Conservation (phyloP, 2,329 filamentous ascomycete species). For the Pestalotiopsis sp. region DNA sequence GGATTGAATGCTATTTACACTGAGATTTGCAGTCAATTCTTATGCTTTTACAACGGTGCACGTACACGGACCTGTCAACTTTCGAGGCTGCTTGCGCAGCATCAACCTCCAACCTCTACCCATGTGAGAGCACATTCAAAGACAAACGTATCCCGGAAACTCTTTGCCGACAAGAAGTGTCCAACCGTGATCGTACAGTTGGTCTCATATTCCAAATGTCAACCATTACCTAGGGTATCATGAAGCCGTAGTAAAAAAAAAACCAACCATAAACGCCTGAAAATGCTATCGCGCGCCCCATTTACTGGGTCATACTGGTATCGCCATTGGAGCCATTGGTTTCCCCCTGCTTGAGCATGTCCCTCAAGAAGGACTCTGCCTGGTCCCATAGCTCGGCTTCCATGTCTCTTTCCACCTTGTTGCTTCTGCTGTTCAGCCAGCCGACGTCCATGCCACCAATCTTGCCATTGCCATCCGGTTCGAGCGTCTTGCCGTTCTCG, state of each 20-base stretch:
- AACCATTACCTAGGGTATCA: background rate
- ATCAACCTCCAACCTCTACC: background rate
- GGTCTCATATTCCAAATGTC: background rate
- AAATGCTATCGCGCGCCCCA: background rate
- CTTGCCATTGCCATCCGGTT: slow-evolving; percentile 58
- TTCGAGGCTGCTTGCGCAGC: background rate
- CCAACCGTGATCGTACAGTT: background rate
- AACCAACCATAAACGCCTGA: background rate
- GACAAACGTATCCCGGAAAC: background rate
- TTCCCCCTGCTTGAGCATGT: slow-evolving; percentile 3
- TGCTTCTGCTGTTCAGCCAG: slow-evolving; percentile 85
- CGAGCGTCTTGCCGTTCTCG: slow-evolving; percentile 37
- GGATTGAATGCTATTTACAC: background rate
- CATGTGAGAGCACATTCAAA: background rate
- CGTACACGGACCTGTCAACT: background rate
- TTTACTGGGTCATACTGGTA: slow-evolving; percentile 1
- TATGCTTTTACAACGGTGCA: background rate
- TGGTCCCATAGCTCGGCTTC: slow-evolving; percentile 75
- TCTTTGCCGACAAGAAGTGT: background rate
- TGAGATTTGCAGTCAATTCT: background rate
- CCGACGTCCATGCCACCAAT: slow-evolving; percentile 76
- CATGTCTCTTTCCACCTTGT: slow-evolving; percentile 80
- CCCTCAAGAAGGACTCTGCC: slow-evolving; percentile 13
- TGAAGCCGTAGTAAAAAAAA: background rate
- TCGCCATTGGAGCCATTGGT: background rate